phyloP scores from a whole-genome alignment of 805 yeast species.

The Grigorovia jiainica region DNA sequence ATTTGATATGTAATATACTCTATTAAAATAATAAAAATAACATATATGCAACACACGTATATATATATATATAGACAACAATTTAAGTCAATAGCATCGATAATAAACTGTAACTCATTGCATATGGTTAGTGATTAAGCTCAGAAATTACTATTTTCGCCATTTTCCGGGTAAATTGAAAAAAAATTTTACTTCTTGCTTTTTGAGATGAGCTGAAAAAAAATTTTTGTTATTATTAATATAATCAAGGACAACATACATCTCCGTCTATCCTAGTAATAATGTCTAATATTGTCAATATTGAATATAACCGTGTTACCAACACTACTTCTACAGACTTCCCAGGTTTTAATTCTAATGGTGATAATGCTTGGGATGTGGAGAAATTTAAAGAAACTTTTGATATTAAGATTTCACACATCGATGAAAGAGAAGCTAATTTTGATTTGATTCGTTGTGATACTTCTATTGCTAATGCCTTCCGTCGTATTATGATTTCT shows the following conservation, averaged over 20 bases:
- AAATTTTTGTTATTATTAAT: neutral
- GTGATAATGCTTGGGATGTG: conserved; percentile 72
- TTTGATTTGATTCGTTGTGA: conserved; percentile 83
- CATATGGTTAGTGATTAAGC: too few relatives aligned
- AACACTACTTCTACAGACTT: conserved; percentile 85
- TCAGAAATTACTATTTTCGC: too few relatives aligned
- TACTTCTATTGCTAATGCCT: conserved; percentile 91
- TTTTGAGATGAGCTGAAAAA: conserved; percentile 1
- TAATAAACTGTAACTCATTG: too few relatives aligned
- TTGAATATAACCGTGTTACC: conserved; percentile 85
- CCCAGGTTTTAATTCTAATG: conserved; percentile 64
- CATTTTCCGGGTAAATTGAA: conserved; percentile 4
- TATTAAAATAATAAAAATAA: too few relatives aligned
- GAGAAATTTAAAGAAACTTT: conserved; percentile 65
- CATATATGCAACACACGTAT: too few relatives aligned
- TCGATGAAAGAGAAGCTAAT: conserved; percentile 63
- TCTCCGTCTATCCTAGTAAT: neutral
- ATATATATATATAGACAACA: too few relatives aligned
- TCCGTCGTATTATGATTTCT: conserved; percentile 92
- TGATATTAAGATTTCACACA: conserved; percentile 55
- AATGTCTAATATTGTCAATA: conserved; percentile 58
- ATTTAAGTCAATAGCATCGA: too few relatives aligned
- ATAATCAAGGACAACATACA: neutral
- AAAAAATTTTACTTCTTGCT: neutral
- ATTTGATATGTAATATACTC: neutral